phyloP scores from a whole-genome alignment of 306 rosid species.

The Pyrus communis region DNA sequence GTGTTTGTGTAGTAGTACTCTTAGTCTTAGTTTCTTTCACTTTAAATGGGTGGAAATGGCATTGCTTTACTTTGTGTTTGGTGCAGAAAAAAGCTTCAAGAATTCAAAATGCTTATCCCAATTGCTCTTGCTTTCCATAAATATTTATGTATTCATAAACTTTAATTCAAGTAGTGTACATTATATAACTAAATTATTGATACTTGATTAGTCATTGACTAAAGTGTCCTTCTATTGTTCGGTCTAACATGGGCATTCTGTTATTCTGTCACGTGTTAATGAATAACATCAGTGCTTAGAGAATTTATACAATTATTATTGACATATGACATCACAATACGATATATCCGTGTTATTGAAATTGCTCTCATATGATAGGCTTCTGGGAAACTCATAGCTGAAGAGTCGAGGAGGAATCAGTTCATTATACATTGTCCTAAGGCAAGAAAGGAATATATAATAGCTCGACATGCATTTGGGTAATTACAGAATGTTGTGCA shows the following conservation, averaged over 20 bases:
- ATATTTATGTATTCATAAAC: constrained; percentile 2
- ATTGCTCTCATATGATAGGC: background rate
- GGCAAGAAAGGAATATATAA: constrained; percentile 37
- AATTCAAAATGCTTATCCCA: constrained; percentile 23
- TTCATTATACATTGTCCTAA: constrained; percentile 8
- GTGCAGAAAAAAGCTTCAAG: background rate
- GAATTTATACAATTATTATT: no score
- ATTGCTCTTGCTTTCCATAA: constrained; percentile 13
- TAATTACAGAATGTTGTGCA: constrained; percentile 25
- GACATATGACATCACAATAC: rapidly evolving
- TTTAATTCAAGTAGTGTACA: constrained; percentile 12
- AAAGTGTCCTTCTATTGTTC: constrained; percentile 14
- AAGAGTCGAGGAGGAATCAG: constrained; percentile 2
- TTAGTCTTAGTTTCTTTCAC: background rate
- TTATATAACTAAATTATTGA: constrained; percentile 18
- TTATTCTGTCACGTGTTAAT: no score
- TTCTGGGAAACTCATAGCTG: background rate
- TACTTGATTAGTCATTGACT: constrained; percentile 4
- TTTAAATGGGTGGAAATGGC: constrained; percentile 15
- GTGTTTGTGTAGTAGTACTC: background rate
- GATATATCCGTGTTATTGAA: background rate
- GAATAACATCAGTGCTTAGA: no score
- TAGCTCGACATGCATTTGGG: constrained; percentile 22
- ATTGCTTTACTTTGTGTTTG: constrained; percentile 24
- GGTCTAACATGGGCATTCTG: no score